These are phyloP conservation scores for Ustilago lituana DNA, from an alignment of 1,284 basidiomycete species.

Conservation along the genomic window DNA sequence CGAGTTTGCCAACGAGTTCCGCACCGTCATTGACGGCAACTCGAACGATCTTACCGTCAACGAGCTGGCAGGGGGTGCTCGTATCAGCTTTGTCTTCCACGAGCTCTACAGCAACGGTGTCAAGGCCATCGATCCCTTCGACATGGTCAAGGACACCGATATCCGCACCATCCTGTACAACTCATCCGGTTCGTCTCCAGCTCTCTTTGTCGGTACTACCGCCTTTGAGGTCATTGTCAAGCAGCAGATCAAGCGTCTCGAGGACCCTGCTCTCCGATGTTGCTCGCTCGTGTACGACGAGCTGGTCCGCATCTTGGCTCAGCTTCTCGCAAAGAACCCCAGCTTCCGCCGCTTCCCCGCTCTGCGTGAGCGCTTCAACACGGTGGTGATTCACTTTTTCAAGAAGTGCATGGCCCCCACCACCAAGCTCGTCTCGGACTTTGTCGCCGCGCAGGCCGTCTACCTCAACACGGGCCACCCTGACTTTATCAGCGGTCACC, in stretches of 20 bases:
- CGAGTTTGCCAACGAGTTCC: conserved; percentile 96
- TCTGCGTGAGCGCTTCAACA: conserved; percentile 90
- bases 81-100: conserved; percentile 99
- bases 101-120: conserved; percentile 96
- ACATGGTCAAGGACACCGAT: conserved; percentile 90
- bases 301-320: conserved; percentile 98
- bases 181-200: conserved; percentile 94
- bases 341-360: conserved; percentile 95
- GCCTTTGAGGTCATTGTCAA: conserved; percentile 98
- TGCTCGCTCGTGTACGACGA: conserved; percentile 99
- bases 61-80: conserved; percentile 94
- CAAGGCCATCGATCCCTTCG: conserved; percentile 86
- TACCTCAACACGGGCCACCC: conserved; percentile 99
- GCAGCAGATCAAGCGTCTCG: conserved; percentile 96
- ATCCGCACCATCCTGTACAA: conserved; percentile 98
- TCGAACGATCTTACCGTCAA: conserved; percentile 96
- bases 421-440: conserved; percentile 90
- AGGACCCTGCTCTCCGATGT: conserved; percentile 90
- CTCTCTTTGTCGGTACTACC: conserved; percentile 94
- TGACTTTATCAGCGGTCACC: conserved; percentile 90
- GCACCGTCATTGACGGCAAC: conserved; percentile 98
- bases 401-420: conserved; percentile 95
- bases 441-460: conserved; percentile 96
- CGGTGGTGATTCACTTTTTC: conserved; percentile 93
- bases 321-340: conserved; percentile 87